Conservation (phyloP, 306 rosid species). For the Carpinus fangiana region DNA sequence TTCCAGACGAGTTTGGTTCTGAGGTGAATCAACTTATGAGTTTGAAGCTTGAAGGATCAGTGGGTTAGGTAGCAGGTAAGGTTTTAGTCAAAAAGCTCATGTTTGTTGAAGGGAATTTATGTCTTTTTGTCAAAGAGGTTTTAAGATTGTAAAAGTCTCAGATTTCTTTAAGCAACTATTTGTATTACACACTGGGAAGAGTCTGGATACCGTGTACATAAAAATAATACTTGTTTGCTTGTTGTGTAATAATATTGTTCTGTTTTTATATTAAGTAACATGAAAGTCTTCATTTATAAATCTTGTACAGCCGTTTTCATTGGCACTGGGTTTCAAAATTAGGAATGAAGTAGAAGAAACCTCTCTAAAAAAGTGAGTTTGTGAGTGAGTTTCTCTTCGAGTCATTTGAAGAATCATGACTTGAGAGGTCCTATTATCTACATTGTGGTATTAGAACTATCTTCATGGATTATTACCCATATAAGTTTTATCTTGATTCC, state of each 20-base stretch:
- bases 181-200: not conserved
- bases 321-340: not conserved
- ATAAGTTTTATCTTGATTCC: too few species aligned
- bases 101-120: constrained; percentile 15
- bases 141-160: constrained; percentile 13
- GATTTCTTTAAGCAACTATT: not conserved
- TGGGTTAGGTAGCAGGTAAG: constrained; percentile 48
- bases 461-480: too few species aligned
- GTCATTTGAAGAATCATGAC: too few species aligned
- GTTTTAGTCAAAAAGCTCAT: not conserved
- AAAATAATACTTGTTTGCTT: not conserved
- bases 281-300: not conserved
- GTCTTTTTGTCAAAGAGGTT: constrained; percentile 6
- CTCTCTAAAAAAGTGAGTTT: too few species aligned
- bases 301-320: not conserved
- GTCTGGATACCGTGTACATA: constrained; percentile 22
- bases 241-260: not conserved
- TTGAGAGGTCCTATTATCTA: too few species aligned
- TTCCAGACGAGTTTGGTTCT: constrained; percentile 93
- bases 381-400: too few species aligned
- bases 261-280: not conserved
- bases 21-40: constrained; percentile 95
- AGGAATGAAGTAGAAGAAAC: too few species aligned
- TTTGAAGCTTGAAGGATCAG: constrained; percentile 93
- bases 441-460: too few species aligned